A percentile compares a stretch with the other conserved stretches of the same genome.
These are phyloP conservation scores for Myxozyma monticola DNA, from an alignment of 805 yeast genomes.

Conservation along the genomic window DNA sequence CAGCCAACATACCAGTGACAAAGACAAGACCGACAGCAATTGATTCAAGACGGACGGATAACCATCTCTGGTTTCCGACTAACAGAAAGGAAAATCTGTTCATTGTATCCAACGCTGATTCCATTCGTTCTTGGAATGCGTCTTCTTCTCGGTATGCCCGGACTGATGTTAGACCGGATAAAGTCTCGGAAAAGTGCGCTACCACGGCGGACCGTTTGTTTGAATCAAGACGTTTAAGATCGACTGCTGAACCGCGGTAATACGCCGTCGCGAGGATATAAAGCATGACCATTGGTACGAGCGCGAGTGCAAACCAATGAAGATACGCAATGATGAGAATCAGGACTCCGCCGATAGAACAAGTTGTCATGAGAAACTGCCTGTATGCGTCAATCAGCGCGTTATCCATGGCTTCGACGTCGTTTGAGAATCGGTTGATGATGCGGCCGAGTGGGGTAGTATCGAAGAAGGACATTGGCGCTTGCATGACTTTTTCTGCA, in stretches of 20 bases:
- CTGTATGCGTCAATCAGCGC: conserved; percentile 72
- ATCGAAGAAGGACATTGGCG: conserved; percentile 83
- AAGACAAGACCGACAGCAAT: conserved; percentile 55
- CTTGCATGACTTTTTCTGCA: conserved; percentile 58
- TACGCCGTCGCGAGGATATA: conserved; percentile 50
- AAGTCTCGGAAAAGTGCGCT: conserved; percentile 67
- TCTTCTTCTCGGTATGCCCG: conserved; percentile 53
- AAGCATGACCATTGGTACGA: conserved; percentile 54
- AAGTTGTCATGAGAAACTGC: conserved; percentile 54
- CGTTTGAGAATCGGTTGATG: conserved; percentile 82
- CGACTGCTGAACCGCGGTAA: conserved; percentile 73
- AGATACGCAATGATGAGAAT: conserved; percentile 66
- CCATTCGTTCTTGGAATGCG: conserved; percentile 52
- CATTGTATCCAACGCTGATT: conserved; percentile 54
- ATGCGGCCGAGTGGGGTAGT: conserved; percentile 89
- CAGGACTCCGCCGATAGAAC: conserved; percentile 61
- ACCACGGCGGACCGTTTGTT: conserved; percentile 67
- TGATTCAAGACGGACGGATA: conserved; percentile 59
- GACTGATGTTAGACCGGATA: conserved; percentile 66
- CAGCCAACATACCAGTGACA: conserved; percentile 60
- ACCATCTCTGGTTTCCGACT: conserved; percentile 71
- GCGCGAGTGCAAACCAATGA: conserved; percentile 73
- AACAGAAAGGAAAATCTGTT: conserved; percentile 67
- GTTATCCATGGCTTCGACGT: conserved; percentile 80
- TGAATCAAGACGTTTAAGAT: conserved; percentile 76